Percentiles rank a stretch among this genome's conserved stretches.
phyloP scores from a whole-genome alignment of 2,329 filamentous ascomycete genomes.

The Apiospora hydei region DNA sequence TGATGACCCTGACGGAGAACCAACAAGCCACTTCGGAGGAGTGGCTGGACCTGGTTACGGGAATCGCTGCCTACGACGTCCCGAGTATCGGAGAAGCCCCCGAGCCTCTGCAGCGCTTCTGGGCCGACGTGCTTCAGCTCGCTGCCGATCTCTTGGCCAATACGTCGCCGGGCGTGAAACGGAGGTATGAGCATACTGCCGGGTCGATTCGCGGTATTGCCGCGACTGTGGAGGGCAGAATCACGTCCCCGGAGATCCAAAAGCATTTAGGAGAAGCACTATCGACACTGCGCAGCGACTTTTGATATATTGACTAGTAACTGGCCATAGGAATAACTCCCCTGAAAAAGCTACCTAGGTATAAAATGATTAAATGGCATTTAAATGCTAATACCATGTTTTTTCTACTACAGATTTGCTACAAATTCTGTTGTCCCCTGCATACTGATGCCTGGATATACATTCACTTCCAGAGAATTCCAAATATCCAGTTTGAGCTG shows the following conservation, averaged over 20 bases:
- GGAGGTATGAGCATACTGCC: slow-evolving; percentile 59
- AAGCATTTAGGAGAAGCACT: slow-evolving; percentile 29
- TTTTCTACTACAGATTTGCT: too few species aligned
- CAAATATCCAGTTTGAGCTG: too few species aligned
- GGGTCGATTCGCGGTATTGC: slow-evolving; percentile 58
- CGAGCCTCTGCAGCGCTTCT: slow-evolving; percentile 55
- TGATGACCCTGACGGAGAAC: slow-evolving; percentile 60
- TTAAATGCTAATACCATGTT: too few species aligned
- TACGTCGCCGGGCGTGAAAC: slow-evolving; percentile 54
- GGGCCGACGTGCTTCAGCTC: slow-evolving; percentile 64
- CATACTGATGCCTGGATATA: too few species aligned
- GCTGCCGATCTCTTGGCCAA: slow-evolving; percentile 58
- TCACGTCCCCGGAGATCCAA: slow-evolving; percentile 25
- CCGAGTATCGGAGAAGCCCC: slow-evolving; percentile 39
- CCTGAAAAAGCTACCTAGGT: too few species aligned
- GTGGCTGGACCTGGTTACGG: slow-evolving; percentile 64
- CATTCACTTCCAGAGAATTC: too few species aligned
- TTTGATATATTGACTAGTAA: neutral
- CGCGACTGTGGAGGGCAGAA: slow-evolving; percentile 44
- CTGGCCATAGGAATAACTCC: neutral
- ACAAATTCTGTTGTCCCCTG: too few species aligned
- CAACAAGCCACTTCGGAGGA: slow-evolving; percentile 56
- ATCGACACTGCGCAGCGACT: neutral
- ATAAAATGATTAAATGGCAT: too few species aligned
- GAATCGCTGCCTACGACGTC: slow-evolving; percentile 56